Evolutionary conservation across 768 basidiomycete genomes (phyloP).

Genomic region (Cystobasidium tubakii): DNA sequence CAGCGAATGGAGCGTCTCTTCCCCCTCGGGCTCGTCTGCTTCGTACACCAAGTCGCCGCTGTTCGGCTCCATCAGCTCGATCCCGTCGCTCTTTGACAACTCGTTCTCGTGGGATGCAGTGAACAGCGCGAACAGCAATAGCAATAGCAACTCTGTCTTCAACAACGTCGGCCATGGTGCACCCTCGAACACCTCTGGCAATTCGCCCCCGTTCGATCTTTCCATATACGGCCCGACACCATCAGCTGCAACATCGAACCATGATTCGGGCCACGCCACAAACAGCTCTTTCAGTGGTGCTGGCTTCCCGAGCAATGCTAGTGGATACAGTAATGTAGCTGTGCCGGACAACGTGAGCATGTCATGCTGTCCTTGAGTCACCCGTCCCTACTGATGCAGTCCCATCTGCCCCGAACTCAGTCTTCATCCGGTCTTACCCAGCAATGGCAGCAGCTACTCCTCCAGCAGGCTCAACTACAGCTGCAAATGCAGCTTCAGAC

Average conservation of each 20-base stretch:
- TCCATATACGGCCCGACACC: slow-evolving; percentile 30
- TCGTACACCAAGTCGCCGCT: slow-evolving; percentile 9
- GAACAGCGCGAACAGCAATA: not conserved
- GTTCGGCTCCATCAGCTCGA: not conserved
- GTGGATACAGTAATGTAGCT: not conserved
- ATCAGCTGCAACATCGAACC: slow-evolving; percentile 20
- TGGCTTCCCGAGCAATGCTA: too few relatives aligned
- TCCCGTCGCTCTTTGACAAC: slow-evolving; percentile 11
- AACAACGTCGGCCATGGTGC: not conserved
- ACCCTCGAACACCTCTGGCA: not conserved
- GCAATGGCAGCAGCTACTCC: slow-evolving; percentile 16
- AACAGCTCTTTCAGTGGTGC: not conserved
- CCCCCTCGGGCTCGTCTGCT: not conserved
- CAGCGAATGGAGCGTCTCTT: slow-evolving; percentile 13
- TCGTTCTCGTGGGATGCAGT: slow-evolving; percentile 1
- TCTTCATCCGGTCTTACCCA: not conserved
- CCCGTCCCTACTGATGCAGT: too few relatives aligned
- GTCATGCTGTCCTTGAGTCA: too few relatives aligned
- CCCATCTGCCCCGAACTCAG: not conserved
- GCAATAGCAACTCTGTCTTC: not conserved
- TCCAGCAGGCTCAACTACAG: slow-evolving; percentile 28
- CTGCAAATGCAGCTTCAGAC: slow-evolving; percentile 13
- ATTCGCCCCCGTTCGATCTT: slow-evolving; percentile 32
- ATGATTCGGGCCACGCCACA: not conserved
- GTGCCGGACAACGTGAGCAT: not conserved